Percentiles rank a stretch among this genome's conserved stretches.
Conservation (phyloP, 352 stramenopile species). For the Pythium brachiatum region DNA sequence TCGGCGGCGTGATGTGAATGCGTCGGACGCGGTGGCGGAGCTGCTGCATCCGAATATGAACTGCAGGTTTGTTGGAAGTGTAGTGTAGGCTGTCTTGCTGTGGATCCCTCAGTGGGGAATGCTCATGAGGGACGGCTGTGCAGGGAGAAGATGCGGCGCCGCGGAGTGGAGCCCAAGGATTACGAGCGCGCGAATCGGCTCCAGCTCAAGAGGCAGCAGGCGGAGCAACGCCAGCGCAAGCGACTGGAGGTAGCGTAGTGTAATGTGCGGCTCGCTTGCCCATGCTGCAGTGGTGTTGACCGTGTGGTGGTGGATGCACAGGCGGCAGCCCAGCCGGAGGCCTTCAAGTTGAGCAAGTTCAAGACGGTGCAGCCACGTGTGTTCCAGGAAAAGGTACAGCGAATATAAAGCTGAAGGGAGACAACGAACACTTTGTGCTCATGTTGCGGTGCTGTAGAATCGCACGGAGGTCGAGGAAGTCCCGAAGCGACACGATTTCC, state of each 20-base stretch:
- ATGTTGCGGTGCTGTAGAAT: background rate
- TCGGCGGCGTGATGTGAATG: constrained; percentile 63
- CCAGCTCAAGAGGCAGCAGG: constrained; percentile 56
- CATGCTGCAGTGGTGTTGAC: background rate
- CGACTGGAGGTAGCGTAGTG: constrained; percentile 13
- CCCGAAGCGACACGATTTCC: constrained; percentile 22
- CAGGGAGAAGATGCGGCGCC: constrained; percentile 58
- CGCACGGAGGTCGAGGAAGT: constrained; percentile 6
- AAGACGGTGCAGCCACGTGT: constrained; percentile 54
- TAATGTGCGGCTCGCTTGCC: background rate
- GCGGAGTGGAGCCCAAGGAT: constrained; percentile 53
- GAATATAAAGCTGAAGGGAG: too few relatives aligned
- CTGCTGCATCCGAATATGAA: constrained; percentile 63
- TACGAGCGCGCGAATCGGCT: constrained; percentile 68
- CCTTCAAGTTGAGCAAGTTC: constrained; percentile 70
- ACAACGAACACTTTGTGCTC: background rate
- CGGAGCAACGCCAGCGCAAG: constrained; percentile 52
- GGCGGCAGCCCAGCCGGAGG: constrained; percentile 35
- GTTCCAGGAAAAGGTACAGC: constrained; percentile 34
- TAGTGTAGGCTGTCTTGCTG: background rate
- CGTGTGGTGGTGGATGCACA: constrained; percentile 10
- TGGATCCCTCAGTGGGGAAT: background rate
- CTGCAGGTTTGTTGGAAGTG: constrained; percentile 32
- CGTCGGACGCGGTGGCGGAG: constrained; percentile 60
- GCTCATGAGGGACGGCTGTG: background rate